Evolutionary conservation across 345 rosid genomes (phyloP).

Genomic region (Bruguiera parviflora): DNA sequence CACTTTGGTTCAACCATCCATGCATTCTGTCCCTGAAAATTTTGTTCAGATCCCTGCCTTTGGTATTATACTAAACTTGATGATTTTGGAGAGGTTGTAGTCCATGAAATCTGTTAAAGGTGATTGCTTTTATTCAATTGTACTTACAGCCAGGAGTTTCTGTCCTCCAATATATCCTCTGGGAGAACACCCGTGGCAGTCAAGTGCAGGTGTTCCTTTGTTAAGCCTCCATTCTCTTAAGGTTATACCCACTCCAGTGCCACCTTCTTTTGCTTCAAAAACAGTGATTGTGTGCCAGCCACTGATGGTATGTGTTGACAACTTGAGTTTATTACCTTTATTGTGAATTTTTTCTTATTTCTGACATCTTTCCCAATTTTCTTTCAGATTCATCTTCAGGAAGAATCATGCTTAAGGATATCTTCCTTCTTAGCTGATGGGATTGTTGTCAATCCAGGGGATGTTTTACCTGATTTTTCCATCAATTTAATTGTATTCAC

Average conservation of each 20-base stretch:
- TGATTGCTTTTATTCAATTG: slow-evolving; percentile 6
- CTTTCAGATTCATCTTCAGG: slow-evolving; percentile 85
- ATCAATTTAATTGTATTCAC: slow-evolving; percentile 59
- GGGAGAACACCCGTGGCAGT: slow-evolving; percentile 66
- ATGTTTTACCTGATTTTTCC: slow-evolving; percentile 69
- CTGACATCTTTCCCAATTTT: slow-evolving; percentile 14
- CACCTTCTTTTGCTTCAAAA: slow-evolving; percentile 76
- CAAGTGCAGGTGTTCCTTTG: slow-evolving; percentile 59
- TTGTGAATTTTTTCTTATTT: slow-evolving; percentile 5
- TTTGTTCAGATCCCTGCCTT: slow-evolving; percentile 59
- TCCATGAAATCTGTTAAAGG: neutral
- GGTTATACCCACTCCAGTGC: slow-evolving; percentile 84
- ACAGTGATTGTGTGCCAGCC: slow-evolving; percentile 90
- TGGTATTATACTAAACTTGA: slow-evolving; percentile 42
- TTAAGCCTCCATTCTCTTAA: slow-evolving; percentile 80
- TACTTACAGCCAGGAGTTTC: slow-evolving; percentile 63
- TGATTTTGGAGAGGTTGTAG: neutral
- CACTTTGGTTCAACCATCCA: slow-evolving; percentile 90
- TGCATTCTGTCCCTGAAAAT: slow-evolving; percentile 49
- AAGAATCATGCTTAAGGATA: slow-evolving; percentile 95
- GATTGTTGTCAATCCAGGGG: slow-evolving; percentile 77
- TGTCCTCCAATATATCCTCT: slow-evolving; percentile 90
- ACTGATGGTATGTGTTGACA: slow-evolving; percentile 59
- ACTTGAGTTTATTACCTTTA: slow-evolving; percentile 4
- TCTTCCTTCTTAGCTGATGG: slow-evolving; percentile 96